Evolutionary conservation across 331 rosid genomes (phyloP).

Genomic region (Dryas integrifolia): DNA sequence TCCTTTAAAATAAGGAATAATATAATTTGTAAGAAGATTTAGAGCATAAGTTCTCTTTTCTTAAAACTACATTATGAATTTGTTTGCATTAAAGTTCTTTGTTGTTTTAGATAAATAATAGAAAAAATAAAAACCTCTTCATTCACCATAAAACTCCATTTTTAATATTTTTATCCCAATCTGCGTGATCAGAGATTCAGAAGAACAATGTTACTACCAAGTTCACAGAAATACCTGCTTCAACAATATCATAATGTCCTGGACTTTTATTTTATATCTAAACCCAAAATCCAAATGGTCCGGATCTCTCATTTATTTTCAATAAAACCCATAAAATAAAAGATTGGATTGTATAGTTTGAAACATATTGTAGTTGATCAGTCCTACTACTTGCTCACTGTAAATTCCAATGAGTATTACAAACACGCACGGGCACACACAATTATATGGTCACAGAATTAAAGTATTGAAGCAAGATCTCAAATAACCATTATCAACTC

Average conservation of each 20-base stretch:
- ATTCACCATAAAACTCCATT: neutral
- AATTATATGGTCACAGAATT: neutral
- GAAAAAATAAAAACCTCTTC: neutral
- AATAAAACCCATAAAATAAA: neutral
- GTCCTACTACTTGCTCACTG: neutral
- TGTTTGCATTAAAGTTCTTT: neutral
- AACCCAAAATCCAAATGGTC: neutral
- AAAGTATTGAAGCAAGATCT: neutral
- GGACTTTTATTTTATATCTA: neutral
- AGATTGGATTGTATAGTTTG: neutral
- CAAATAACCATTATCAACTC: constrained; percentile 16
- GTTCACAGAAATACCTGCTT: neutral
- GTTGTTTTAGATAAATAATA: neutral
- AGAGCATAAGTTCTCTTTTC: neutral
- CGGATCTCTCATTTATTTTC: neutral
- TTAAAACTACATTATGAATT: neutral
- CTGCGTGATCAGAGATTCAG: neutral
- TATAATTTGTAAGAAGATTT: neutral
- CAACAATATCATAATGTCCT: neutral
- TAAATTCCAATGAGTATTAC: constrained; percentile 2
- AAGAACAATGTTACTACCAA: neutral
- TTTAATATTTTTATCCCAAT: no score
- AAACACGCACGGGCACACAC: neutral
- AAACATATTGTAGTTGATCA: neutral
- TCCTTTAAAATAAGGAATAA: no score